Percentiles rank a stretch among this genome's conserved stretches.
phyloP scores from a whole-genome alignment of 768 basidiomycete species.

The Collybiopsis confluens region DNA sequence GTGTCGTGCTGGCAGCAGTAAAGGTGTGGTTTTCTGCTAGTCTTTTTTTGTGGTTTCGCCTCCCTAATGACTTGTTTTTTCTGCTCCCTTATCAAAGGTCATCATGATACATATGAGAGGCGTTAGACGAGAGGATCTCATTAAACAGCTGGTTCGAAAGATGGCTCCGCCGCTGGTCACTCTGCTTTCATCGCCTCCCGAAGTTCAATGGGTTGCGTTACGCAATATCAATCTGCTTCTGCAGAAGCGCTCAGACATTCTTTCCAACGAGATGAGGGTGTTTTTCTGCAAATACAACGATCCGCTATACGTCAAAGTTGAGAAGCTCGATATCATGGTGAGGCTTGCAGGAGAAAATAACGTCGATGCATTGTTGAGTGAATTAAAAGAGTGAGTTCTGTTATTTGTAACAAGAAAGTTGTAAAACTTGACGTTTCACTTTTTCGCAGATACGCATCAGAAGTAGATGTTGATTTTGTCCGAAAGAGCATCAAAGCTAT shows the following conservation, averaged over 20 bases:
- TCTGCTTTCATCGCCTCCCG: conserved; percentile 91
- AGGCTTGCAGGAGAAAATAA: conserved; percentile 87
- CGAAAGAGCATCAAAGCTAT: conserved; percentile 93
- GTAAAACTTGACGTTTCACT: no score
- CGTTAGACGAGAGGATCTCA: conserved; percentile 77
- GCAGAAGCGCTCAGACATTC: conserved; percentile 86
- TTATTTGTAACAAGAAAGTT: no score
- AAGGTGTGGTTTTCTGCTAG: conserved; percentile 50
- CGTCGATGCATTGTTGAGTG: conserved; percentile 90
- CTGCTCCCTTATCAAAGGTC: conserved; percentile 66
- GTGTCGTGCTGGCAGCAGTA: conserved; percentile 94
- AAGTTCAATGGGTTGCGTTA: conserved; percentile 97
- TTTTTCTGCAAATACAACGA: conserved; percentile 99
- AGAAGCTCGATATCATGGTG: conserved; percentile 99
- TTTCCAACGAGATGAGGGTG: conserved; percentile 95
- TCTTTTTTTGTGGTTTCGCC: neutral
- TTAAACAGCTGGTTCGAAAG: conserved; percentile 84
- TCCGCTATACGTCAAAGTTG: conserved; percentile 97
- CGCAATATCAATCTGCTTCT: conserved; percentile 95
- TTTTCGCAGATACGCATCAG: conserved; percentile 79
- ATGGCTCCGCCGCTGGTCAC: conserved; percentile 98
- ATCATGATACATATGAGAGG: conserved; percentile 96
- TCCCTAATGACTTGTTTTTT: neutral
- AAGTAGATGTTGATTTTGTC: conserved; percentile 98
- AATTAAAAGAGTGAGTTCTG: conserved; percentile 89